A percentile compares a stretch with the other conserved stretches of the same genome.
Evolutionary conservation across 371 early-diverging fungal genomes (phyloP).

Genomic region (Circinella minor): DNA sequence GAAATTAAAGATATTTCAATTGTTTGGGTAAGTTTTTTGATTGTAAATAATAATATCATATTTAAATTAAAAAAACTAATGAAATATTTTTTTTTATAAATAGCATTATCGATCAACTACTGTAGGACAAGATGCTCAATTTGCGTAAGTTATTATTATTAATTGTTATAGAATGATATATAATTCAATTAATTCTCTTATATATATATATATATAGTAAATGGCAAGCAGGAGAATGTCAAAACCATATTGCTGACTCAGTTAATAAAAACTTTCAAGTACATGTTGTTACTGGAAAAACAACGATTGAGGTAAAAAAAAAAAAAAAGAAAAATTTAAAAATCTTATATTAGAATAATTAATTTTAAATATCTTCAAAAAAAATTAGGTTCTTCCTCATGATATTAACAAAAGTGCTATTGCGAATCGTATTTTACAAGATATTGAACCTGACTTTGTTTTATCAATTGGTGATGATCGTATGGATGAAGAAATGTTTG

Average conservation of each 20-base stretch:
- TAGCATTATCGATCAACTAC: slow-evolving; percentile 78
- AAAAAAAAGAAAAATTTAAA: too few species aligned
- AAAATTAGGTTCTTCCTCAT: slow-evolving; percentile 58
- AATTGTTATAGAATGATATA: too few species aligned
- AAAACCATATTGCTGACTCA: slow-evolving; percentile 85
- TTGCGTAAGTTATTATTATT: slow-evolving; percentile 43
- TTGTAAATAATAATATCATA: too few species aligned
- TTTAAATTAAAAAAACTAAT: too few species aligned
- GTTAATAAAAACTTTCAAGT: slow-evolving; percentile 86
- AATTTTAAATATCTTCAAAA: neutral
- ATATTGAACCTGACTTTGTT: slow-evolving; percentile 68
- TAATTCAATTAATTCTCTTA: too few species aligned
- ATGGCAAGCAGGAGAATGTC: slow-evolving; percentile 88
- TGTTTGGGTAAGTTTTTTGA: slow-evolving; percentile 66
- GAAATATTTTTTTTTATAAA: neutral
- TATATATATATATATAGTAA: slow-evolving; percentile 43
- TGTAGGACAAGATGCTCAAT: slow-evolving; percentile 80
- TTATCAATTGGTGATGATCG: slow-evolving; percentile 83
- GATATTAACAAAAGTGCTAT: slow-evolving; percentile 72
- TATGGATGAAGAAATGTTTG: slow-evolving; percentile 87
- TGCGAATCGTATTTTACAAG: slow-evolving; percentile 60
- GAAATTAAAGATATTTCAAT: slow-evolving; percentile 86
- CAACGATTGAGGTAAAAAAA: slow-evolving; percentile 82
- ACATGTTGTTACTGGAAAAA: slow-evolving; percentile 89
- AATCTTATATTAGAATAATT: neutral